phyloP scores from a whole-genome alignment of 345 rosid species.

The Luvunga scandens region DNA sequence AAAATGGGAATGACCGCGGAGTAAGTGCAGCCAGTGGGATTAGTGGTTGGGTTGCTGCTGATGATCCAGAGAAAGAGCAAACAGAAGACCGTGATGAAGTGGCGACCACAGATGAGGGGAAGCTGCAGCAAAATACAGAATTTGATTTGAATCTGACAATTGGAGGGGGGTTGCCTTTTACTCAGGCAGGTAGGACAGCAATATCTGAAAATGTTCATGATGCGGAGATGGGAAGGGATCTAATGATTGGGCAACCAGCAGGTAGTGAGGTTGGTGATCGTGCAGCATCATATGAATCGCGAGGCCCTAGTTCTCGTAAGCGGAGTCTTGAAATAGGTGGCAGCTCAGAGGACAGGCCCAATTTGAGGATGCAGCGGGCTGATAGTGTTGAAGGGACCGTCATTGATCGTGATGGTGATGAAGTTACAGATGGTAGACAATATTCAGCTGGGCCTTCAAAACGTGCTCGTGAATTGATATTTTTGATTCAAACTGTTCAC shows the following conservation, averaged over 20 bases:
- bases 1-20: constrained; percentile 83
- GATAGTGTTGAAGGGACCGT: constrained; percentile 95
- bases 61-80: constrained; percentile 72
- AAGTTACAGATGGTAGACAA: constrained; percentile 72
- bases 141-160: constrained; percentile 74
- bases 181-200: constrained; percentile 43
- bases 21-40: constrained; percentile 98
- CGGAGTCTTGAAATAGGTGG: constrained; percentile 93
- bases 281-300: constrained; percentile 94
- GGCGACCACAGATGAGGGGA: constrained; percentile 76
- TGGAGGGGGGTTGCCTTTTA: constrained; percentile 73
- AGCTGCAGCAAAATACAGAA: constrained; percentile 43
- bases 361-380: constrained; percentile 63
- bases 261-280: constrained; percentile 98
- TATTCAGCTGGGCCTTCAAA: constrained; percentile 93
- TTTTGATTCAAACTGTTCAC: constrained; percentile 55
- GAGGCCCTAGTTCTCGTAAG: constrained; percentile 93
- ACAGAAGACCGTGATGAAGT: constrained; percentile 86
- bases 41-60: constrained; percentile 88
- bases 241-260: constrained; percentile 84
- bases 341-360: constrained; percentile 80
- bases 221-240: constrained; percentile 76
- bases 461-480: constrained; percentile 68
- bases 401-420: constrained; percentile 87
- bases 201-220: constrained; percentile 52